Base-by-base conservation (phyloP, 1,139 yeast species). In the Suhomyces chickasaworum region DNA sequence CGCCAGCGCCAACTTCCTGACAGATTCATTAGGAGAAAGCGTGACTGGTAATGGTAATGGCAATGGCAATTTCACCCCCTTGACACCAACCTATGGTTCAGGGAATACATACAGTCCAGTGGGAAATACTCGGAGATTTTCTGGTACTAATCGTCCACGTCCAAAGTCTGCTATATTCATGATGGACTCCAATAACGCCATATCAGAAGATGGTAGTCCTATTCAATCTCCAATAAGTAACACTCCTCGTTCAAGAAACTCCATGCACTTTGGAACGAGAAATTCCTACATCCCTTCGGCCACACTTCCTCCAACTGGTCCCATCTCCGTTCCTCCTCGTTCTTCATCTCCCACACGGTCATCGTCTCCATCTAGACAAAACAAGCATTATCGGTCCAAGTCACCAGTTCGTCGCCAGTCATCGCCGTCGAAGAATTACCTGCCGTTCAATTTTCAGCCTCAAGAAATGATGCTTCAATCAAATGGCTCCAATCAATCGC, bases 391-490 rank as follows among this genome's bases (percentile, higher is more conserved):
- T 4, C 58, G 78, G 23, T 54, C 61, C 31, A 66, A 64, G 40
- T 70, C 77, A 1, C 78, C 78, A 1, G 58, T 59, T 4, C 58
- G 77, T 31, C 54, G 75, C 50, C 64, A 75, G 1, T 49, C 67
- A 0, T 74, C 81, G 0, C 80, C 82, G 1, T 63, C 68, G 3
- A 73, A 71, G 38, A 57, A 61, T 20, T 54, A 60, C 34, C 69
- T 65, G 44, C 84, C 85, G 0, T 81, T 81, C 66, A 78, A 77
- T 52, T 81, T 80, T 63, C 68, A 71, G 46, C 72, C 82, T 2
- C 68, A 75, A 30, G 67, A 71, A 35, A 56, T 71, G 35, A 59
- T 65, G 47, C 66, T 69, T 63, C 63, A 59, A 40, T 58, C 44
- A 42, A 66, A 63, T 53, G 58, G 62, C n/a, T 63, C 69, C 8